Evolutionary conservation across 2,329 filamentous ascomycete genomes (phyloP).

Genomic region (Ophiosphaerella herpotricha): DNA sequence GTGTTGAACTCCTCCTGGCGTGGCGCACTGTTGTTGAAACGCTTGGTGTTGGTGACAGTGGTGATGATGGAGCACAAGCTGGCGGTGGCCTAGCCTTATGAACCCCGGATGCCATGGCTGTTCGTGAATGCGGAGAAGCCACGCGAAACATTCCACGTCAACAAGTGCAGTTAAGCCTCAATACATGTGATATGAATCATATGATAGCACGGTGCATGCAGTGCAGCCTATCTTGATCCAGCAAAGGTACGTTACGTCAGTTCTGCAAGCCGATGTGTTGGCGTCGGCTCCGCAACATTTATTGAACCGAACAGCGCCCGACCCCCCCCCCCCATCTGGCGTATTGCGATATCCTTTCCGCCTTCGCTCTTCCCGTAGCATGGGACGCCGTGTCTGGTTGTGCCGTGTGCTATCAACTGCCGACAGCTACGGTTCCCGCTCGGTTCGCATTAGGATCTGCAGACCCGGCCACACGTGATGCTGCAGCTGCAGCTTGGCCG

Average conservation of each 20-base stretch:
- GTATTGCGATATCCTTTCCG: neutral
- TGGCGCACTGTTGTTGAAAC: conserved; percentile 19
- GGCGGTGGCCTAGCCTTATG: conserved; percentile 15
- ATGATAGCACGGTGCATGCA: conserved; percentile 1
- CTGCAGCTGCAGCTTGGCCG: conserved; percentile 28
- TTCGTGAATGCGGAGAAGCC: conserved; percentile 14
- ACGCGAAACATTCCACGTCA: conserved; percentile 14
- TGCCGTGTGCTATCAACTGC: conserved; percentile 1
- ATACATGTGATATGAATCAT: conserved; percentile 1
- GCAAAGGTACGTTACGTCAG: conserved; percentile 3
- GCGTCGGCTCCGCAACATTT: neutral
- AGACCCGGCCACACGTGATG: conserved; percentile 30
- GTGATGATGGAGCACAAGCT: conserved; percentile 2
- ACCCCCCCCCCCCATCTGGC: neutral
- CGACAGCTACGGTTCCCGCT: neutral
- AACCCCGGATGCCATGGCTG: conserved; percentile 25
- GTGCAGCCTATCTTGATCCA: neutral
- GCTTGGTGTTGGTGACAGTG: neutral
- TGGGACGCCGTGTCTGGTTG: neutral
- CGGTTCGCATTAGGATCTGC: conserved; percentile 1
- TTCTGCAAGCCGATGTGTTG: conserved; percentile 3
- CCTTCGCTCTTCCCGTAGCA: neutral
- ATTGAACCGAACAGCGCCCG: too few species aligned
- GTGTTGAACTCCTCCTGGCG: conserved; percentile 25
- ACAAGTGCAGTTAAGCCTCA: conserved; percentile 9